These are phyloP conservation scores for Heritiera fomes DNA, from an alignment of 345 rosid genomes.

Conservation along the genomic window DNA sequence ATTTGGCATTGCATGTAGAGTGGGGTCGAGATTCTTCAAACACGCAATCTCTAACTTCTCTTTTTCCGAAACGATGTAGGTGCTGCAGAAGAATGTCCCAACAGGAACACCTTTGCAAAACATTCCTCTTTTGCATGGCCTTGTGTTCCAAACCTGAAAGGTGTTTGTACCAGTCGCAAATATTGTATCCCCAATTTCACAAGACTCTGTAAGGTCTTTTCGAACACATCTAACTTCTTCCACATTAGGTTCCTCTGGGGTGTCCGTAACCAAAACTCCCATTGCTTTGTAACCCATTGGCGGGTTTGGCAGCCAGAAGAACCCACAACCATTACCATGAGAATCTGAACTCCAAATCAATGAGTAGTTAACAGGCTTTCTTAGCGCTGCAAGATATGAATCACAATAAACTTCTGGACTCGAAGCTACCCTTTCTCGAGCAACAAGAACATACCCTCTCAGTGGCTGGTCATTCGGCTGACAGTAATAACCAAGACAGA, in stretches of 20 bases:
- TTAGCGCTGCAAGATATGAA: slow-evolving; percentile 46
- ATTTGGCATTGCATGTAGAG: slow-evolving; percentile 73
- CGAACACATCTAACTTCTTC: slow-evolving; percentile 76
- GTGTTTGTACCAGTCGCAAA: slow-evolving; percentile 37
- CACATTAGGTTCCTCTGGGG: slow-evolving; percentile 50
- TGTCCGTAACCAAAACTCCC: slow-evolving; percentile 70
- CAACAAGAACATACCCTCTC: slow-evolving; percentile 77
- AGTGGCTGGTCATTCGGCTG: slow-evolving; percentile 62
- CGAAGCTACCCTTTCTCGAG: slow-evolving; percentile 31
- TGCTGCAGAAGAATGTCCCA: slow-evolving; percentile 76
- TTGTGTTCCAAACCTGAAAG: slow-evolving; percentile 64
- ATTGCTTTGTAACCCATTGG: slow-evolving; percentile 76
- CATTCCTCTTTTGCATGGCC: slow-evolving; percentile 78
- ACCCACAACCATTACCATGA: slow-evolving; percentile 41
- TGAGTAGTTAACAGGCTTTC: slow-evolving; percentile 58
- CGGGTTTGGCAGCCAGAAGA: slow-evolving; percentile 86
- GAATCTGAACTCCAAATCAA: slow-evolving; percentile 54
- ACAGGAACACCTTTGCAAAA: slow-evolving; percentile 64
- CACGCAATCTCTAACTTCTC: slow-evolving; percentile 57
- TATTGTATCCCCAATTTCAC: slow-evolving; percentile 60
- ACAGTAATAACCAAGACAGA: slow-evolving; percentile 77
- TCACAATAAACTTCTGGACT: slow-evolving; percentile 20
- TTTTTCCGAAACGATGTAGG: slow-evolving; percentile 38
- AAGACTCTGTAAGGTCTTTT: slow-evolving; percentile 76
- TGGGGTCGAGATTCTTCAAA: slow-evolving; percentile 65